Percentiles rank a stretch among this genome's conserved stretches.
phyloP scores from a whole-genome alignment of 495 filamentous ascomycete genomes.

The Jackrogersella multiformis region DNA sequence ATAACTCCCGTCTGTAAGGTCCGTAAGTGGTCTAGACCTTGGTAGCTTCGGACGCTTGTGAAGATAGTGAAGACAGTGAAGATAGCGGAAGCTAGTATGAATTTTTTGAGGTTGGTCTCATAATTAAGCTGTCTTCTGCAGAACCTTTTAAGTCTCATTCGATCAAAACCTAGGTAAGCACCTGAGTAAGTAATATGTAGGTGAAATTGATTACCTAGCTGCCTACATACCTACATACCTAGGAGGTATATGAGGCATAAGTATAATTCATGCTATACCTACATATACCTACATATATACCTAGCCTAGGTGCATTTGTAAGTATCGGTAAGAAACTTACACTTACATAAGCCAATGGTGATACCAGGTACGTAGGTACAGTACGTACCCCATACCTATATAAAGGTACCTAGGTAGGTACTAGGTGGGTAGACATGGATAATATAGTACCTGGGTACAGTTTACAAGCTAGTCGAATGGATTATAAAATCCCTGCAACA shows the following conservation, averaged over 20 bases:
- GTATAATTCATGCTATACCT: not conserved
- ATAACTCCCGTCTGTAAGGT: not conserved
- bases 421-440: not conserved
- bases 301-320: too few relatives aligned
- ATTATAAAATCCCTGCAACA: slow-evolving; percentile 36
- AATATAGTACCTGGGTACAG: too few relatives aligned
- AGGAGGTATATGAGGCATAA: too few relatives aligned
- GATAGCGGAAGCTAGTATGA: not conserved
- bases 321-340: not conserved
- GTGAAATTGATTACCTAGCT: not conserved
- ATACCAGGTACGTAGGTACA: not conserved
- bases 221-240: too few relatives aligned
- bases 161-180: not conserved
- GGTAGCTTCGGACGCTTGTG: slow-evolving; percentile 5
- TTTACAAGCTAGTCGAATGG: not conserved
- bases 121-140: too few relatives aligned
- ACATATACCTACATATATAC: not conserved
- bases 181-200: not conserved
- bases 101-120: not conserved
- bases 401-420: not conserved
- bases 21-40: not conserved
- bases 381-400: not conserved
- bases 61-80: too few relatives aligned
- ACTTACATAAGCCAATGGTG: not conserved
- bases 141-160: not conserved